phyloP scores from a whole-genome alignment of 495 filamentous ascomycete species.

The Viridothelium virens region DNA sequence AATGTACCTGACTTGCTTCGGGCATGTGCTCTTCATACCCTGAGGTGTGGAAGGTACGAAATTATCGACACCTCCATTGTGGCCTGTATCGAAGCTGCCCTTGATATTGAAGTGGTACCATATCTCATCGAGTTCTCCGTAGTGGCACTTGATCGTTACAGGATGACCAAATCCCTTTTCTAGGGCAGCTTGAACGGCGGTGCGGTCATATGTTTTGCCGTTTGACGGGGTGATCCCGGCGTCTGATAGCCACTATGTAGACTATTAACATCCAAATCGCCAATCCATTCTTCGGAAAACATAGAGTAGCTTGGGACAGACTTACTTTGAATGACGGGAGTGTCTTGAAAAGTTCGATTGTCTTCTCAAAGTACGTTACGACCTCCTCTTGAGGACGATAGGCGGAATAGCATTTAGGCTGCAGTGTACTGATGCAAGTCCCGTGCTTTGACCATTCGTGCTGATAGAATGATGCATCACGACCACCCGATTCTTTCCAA shows the following conservation, averaged over 20 bases:
- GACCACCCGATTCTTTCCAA: conserved; percentile 62
- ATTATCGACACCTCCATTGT: neutral
- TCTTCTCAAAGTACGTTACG: conserved; percentile 54
- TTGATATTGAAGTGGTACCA: conserved; percentile 76
- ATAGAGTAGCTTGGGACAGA: neutral
- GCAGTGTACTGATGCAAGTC: conserved; percentile 63
- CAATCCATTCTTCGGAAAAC: no score
- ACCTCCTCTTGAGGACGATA: conserved; percentile 55
- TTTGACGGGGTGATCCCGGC: conserved; percentile 53
- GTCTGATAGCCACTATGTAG: conserved; percentile 40
- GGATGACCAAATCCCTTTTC: conserved; percentile 48
- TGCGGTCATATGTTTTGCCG: conserved; percentile 51
- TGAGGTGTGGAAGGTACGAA: neutral
- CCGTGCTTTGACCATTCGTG: conserved; percentile 83
- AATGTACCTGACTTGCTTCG: conserved; percentile 3
- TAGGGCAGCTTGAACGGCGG: conserved; percentile 52
- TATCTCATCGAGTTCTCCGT: conserved; percentile 54
- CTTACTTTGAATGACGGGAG: conserved; percentile 47
- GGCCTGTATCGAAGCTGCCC: conserved; percentile 39
- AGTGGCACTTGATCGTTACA: conserved; percentile 56
- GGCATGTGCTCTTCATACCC: conserved; percentile 1
- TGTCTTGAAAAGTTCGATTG: conserved; percentile 54
- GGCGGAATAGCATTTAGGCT: conserved; percentile 61
- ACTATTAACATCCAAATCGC: neutral
- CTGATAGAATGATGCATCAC: conserved; percentile 63